These are phyloP conservation scores for Myriangium duriaei DNA, from an alignment of 2,329 filamentous ascomycete species.

Conservation along the genomic window DNA sequence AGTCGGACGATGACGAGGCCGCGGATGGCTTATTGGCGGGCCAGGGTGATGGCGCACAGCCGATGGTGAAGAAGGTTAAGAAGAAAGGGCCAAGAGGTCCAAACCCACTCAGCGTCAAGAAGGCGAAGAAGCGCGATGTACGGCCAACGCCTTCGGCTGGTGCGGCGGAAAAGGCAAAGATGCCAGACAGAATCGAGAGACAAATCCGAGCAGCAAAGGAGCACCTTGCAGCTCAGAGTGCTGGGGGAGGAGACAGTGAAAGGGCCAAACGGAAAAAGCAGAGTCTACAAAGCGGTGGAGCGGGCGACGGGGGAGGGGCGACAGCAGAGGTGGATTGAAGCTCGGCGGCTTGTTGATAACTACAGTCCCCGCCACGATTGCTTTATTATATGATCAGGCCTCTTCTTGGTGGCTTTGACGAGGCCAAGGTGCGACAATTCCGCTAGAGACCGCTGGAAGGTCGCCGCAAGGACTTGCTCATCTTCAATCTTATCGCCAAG, in stretches of 20 bases:
- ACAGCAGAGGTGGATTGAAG: not conserved
- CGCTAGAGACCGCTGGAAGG: slow-evolving; percentile 76
- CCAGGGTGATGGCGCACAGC: slow-evolving; percentile 26
- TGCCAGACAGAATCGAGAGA: slow-evolving; percentile 4
- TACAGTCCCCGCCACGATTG: slow-evolving; percentile 64
- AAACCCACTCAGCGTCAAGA: slow-evolving; percentile 60
- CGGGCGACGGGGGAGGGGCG: slow-evolving; percentile 7
- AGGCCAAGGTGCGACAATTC: slow-evolving; percentile 79
- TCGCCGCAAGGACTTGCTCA: slow-evolving; percentile 33
- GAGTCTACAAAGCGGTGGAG: not conserved
- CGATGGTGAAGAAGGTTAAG: slow-evolving; percentile 36
- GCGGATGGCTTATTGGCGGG: slow-evolving; percentile 12
- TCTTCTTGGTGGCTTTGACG: slow-evolving; percentile 80
- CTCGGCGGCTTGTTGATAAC: not conserved
- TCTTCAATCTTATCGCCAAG: slow-evolving; percentile 37
- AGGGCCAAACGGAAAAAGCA: not conserved
- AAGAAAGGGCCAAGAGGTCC: slow-evolving; percentile 53
- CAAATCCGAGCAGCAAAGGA: slow-evolving; percentile 1
- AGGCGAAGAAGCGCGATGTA: slow-evolving; percentile 43
- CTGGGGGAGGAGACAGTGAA: not conserved
- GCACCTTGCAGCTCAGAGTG: not conserved
- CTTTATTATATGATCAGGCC: slow-evolving; percentile 84
- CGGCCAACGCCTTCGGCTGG: not conserved
- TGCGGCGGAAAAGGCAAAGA: slow-evolving; percentile 4
- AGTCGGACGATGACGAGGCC: slow-evolving; percentile 15